phyloP scores from a whole-genome alignment of 202 grass and related monocot species.

The Schoenoplectus triqueter region DNA sequence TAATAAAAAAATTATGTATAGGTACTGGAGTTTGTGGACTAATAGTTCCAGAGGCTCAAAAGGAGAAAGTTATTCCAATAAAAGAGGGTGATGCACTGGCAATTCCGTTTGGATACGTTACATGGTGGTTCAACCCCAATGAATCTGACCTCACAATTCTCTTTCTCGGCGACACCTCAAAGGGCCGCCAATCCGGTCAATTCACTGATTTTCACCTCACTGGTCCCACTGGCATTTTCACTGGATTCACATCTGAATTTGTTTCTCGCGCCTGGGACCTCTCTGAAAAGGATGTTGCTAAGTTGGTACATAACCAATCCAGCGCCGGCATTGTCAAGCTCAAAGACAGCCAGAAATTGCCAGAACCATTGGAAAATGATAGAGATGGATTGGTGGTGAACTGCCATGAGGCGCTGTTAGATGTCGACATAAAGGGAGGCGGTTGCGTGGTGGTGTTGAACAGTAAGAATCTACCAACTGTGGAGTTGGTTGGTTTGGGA shows the following conservation, averaged over 20 bases:
- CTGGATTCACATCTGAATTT: conserved; percentile 65
- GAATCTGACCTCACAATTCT: conserved; percentile 58
- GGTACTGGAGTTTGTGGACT: conserved; percentile 64
- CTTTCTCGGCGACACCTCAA: conserved; percentile 88
- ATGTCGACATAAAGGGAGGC: conserved; percentile 76
- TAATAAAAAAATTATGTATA: conserved; percentile 16
- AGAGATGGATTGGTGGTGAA: conserved; percentile 76
- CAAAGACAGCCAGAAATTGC: conserved; percentile 50
- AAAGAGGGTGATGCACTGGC: conserved; percentile 78
- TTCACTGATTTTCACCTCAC: conserved; percentile 87
- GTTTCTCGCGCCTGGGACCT: conserved; percentile 83
- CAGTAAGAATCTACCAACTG: conserved; percentile 71
- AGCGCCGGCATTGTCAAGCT: conserved; percentile 57
- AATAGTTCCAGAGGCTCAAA: conserved; percentile 55
- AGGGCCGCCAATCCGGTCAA: conserved; percentile 61
- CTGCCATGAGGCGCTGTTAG: conserved; percentile 65
- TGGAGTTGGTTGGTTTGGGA: conserved; percentile 69
- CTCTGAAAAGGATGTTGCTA: conserved; percentile 44
- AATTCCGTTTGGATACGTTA: conserved; percentile 73
- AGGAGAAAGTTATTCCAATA: conserved; percentile 71
- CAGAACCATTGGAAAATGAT: conserved; percentile 30
- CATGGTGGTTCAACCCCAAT: conserved; percentile 81
- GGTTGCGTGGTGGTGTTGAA: conserved; percentile 84
- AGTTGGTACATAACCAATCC: conserved; percentile 61
- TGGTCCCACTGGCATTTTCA: conserved; percentile 69